Evolutionary conservation across 1,139 yeast genomes (phyloP).

Genomic region (Yamadazyma triangularis): DNA sequence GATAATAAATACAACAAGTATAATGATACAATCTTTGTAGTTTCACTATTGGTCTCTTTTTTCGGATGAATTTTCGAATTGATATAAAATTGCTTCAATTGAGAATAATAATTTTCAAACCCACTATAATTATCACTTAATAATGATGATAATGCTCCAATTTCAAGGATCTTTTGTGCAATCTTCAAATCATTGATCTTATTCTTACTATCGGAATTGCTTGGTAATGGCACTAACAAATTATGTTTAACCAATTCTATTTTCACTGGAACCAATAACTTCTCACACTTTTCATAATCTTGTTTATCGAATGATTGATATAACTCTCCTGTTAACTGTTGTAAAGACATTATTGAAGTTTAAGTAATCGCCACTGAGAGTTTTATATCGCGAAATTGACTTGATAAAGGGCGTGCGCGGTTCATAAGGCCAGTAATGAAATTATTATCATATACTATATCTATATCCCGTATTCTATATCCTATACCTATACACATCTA

Average conservation of each 20-base stretch:
- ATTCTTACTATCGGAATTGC: conserved; percentile 34
- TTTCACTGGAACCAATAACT: conserved; percentile 66
- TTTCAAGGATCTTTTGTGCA: conserved; percentile 77
- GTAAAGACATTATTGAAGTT: conserved; percentile 34
- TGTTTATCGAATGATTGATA: conserved; percentile 58
- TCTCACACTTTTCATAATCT: conserved; percentile 57
- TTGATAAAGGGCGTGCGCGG: not conserved
- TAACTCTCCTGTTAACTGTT: conserved; percentile 59
- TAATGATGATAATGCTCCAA: conserved; percentile 78
- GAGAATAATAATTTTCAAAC: conserved; percentile 70
- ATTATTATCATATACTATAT: no score
- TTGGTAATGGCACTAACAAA: conserved; percentile 64
- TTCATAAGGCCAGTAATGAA: no score
- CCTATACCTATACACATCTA: conserved; percentile 16
- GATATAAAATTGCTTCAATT: conserved; percentile 71
- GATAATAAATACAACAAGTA: conserved; percentile 73
- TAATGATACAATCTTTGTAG: conserved; percentile 73
- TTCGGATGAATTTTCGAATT: conserved; percentile 47
- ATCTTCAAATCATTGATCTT: conserved; percentile 66
- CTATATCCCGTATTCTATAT: no score
- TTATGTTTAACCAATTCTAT: conserved; percentile 74
- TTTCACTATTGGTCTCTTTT: conserved; percentile 46
- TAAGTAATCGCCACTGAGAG: conserved; percentile 6
- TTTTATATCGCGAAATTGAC: not conserved
- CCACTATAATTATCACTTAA: conserved; percentile 57